Evolutionary conservation across 192 early-diverging fungal genomes (phyloP).

Genomic region (Obelidium mucronatum): DNA sequence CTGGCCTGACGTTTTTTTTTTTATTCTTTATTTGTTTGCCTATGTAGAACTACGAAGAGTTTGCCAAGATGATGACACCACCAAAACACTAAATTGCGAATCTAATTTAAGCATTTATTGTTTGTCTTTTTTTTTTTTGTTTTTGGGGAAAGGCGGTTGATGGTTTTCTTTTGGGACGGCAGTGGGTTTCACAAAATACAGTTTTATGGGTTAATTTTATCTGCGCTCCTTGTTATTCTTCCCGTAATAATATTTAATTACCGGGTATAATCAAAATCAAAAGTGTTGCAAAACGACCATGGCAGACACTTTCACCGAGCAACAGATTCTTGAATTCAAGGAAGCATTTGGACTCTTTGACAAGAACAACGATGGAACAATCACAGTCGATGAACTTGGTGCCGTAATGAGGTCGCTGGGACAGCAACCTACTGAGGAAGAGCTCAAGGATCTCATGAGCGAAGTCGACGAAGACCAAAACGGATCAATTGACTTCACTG

Average conservation of each 20-base stretch:
- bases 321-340: constrained; percentile 85
- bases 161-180: not conserved
- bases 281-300: not conserved
- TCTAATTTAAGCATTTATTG: not conserved
- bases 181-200: not conserved
- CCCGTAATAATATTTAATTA: too few relatives aligned
- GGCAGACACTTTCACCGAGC: constrained; percentile 82
- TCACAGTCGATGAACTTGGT: constrained; percentile 94
- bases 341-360: constrained; percentile 94
- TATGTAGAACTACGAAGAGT: constrained; percentile 92
- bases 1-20: too few relatives aligned
- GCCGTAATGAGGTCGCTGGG: constrained; percentile 94
- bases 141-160: not conserved
- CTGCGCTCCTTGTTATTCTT: too few relatives aligned
- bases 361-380: constrained; percentile 94
- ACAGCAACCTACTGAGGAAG: constrained; percentile 85
- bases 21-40: too few relatives aligned
- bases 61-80: constrained; percentile 69
- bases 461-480: constrained; percentile 95
- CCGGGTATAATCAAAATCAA: not conserved
- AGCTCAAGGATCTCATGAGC: constrained; percentile 91
- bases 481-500: constrained; percentile 92
- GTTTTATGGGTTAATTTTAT: not conserved
- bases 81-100: not conserved
- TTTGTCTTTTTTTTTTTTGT: not conserved